These are phyloP conservation scores for Hanseniaspora pseudoguilliermondii DNA, from an alignment of 805 yeast species.

Conservation along the genomic window DNA sequence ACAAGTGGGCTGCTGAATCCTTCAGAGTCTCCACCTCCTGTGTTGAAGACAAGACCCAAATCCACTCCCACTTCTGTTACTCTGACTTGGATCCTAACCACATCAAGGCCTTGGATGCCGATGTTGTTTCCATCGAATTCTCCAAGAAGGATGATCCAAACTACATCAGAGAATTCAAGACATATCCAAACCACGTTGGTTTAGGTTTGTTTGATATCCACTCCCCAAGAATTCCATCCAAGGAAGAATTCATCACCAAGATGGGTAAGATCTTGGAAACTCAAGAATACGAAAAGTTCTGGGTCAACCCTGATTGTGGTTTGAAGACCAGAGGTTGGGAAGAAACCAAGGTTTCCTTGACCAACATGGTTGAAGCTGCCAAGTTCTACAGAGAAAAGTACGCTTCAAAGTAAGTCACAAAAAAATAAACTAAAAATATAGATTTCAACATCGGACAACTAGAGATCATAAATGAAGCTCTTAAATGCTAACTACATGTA, in stretches of 20 bases:
- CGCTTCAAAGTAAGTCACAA: slow-evolving; percentile 20
- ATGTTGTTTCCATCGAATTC: slow-evolving; percentile 97
- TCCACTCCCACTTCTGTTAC: slow-evolving; percentile 99
- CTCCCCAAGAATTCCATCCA: slow-evolving; percentile 99
- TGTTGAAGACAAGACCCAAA: slow-evolving; percentile 87
- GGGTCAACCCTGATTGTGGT: slow-evolving; percentile 99
- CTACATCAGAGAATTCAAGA: slow-evolving; percentile 93
- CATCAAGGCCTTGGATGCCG: slow-evolving; percentile 98
- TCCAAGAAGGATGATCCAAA: slow-evolving; percentile 98
- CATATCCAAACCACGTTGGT: slow-evolving; percentile 99
- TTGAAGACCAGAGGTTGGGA: slow-evolving; percentile 99
- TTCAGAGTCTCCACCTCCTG: slow-evolving; percentile 99
- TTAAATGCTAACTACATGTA: background rate
- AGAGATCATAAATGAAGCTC: background rate
- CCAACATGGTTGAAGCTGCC: slow-evolving; percentile 99
- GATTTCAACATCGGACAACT: slow-evolving; percentile 10
- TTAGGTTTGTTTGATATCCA: slow-evolving; percentile 97
- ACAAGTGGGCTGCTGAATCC: slow-evolving; percentile 98
- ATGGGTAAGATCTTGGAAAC: slow-evolving; percentile 89
- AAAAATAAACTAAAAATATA: background rate
- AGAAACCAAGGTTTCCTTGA: slow-evolving; percentile 86
- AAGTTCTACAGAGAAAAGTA: slow-evolving; percentile 73
- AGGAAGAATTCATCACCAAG: slow-evolving; percentile 89
- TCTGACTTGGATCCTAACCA: slow-evolving; percentile 99
- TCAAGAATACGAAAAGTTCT: slow-evolving; percentile 94